These are phyloP conservation scores for Sugiyamaella japonica DNA, from an alignment of 1,139 yeast species.

Conservation along the genomic window DNA sequence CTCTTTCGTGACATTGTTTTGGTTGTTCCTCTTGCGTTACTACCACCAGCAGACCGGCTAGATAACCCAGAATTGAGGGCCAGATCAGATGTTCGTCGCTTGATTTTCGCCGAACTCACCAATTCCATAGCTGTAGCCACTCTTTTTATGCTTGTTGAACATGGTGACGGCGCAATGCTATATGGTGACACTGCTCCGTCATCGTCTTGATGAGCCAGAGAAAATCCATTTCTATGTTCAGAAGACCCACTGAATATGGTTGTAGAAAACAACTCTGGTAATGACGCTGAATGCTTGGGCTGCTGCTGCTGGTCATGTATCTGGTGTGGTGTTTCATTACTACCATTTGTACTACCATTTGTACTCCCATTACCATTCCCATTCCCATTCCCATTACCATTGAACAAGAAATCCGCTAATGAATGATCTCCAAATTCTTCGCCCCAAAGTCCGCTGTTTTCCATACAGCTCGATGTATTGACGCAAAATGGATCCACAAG, in stretches of 20 bases:
- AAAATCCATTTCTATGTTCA: background rate
- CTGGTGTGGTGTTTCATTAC: no score
- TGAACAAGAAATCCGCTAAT: constrained; percentile 14
- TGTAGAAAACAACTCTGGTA: constrained; percentile 5
- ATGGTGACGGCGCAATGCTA: background rate
- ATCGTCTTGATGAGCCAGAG: background rate
- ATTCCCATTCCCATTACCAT: background rate
- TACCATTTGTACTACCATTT: no score
- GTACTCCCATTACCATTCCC: background rate
- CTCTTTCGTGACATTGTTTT: constrained; percentile 1
- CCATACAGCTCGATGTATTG: background rate
- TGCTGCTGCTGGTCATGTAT: no score
- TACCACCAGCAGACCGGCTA: background rate
- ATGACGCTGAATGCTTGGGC: constrained; percentile 9
- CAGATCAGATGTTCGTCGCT: constrained; percentile 3
- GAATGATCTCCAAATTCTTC: background rate
- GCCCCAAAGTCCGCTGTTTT: constrained; percentile 1
- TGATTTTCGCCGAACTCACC: background rate
- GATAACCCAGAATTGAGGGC: background rate
- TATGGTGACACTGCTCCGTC: background rate
- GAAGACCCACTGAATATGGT: constrained; percentile 1
- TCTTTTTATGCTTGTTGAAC: background rate
- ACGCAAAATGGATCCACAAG: background rate
- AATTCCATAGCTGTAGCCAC: background rate
- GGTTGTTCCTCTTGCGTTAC: background rate